These are phyloP conservation scores for Graphiopsis chlorocephala DNA, from an alignment of 2,329 filamentous ascomycete species.

Conservation along the genomic window DNA sequence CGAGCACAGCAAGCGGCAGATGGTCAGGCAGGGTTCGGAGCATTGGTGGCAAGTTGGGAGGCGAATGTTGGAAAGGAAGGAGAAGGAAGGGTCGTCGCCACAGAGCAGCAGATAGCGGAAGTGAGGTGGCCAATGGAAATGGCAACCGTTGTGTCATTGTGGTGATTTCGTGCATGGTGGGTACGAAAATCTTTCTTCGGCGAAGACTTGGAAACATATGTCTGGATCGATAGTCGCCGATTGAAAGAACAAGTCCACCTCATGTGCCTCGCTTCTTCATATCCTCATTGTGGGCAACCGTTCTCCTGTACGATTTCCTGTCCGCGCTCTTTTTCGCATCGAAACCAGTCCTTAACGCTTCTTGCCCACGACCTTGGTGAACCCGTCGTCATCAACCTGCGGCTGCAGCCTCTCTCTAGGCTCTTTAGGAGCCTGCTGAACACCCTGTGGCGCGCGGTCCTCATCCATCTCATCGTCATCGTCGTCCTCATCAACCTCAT, in stretches of 20 bases:
- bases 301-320: not conserved
- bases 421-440: conserved; percentile 49
- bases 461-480: conserved; percentile 51
- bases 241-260: not conserved
- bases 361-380: conserved; percentile 39
- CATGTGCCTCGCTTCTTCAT: not conserved
- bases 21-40: not conserved
- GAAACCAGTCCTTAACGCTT: conserved; percentile 26
- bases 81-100: not conserved
- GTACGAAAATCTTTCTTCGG: not conserved
- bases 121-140: not conserved
- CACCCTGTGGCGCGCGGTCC: conserved; percentile 57
- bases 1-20: not conserved
- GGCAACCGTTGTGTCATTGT: not conserved
- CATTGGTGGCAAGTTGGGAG: not conserved
- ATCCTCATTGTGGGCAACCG: not conserved
- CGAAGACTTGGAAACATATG: not conserved
- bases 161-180: not conserved
- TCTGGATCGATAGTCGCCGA: not conserved
- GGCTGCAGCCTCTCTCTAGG: conserved; percentile 63
- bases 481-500: conserved; percentile 53
- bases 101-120: not conserved
- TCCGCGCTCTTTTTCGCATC: not conserved
- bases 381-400: conserved; percentile 42
- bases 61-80: not conserved